A percentile compares a stretch with the other conserved stretches of the same genome.
phyloP scores from a whole-genome alignment of 169 alveolate genomes.

The Plasmodium gonderi region DNA sequence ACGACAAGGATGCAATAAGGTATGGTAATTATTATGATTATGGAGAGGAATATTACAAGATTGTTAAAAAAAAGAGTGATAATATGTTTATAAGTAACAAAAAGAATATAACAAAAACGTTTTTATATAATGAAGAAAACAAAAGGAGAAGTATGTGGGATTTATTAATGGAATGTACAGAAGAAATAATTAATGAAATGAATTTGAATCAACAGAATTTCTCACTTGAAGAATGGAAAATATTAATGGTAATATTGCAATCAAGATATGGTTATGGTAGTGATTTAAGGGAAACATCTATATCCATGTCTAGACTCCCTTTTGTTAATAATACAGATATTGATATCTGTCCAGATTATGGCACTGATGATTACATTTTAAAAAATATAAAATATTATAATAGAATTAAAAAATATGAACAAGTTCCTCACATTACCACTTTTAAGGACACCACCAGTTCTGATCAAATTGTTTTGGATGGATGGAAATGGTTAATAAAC shows the following conservation, averaged over 20 bases:
- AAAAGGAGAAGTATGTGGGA: conserved; percentile 82
- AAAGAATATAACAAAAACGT: conserved; percentile 13
- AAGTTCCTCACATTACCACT: conserved; percentile 36
- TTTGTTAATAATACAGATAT: conserved; percentile 24
- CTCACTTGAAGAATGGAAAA: conserved; percentile 71
- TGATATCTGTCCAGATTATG: conserved; percentile 61
- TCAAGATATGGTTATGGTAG: conserved; percentile 75
- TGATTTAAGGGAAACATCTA: conserved; percentile 69
- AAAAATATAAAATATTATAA: conserved; percentile 70
- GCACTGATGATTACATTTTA: conserved; percentile 22
- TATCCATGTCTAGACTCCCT: conserved; percentile 63
- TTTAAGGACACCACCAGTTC: conserved; percentile 75
- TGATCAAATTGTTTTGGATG: conserved; percentile 83
- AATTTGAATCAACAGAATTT: conserved; percentile 15
- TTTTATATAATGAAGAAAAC: conserved; percentile 43
- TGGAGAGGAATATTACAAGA: conserved; percentile 52
- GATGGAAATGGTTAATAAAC: conserved; percentile 86
- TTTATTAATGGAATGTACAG: conserved; percentile 77
- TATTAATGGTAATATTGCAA: conserved; percentile 72
- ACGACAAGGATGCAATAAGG: not conserved
- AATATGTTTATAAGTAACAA: not conserved
- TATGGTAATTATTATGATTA: conserved; percentile 43
- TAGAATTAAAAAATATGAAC: conserved; percentile 53
- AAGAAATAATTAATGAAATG: conserved; percentile 78
- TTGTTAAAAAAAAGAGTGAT: conserved; percentile 29